phyloP scores from a whole-genome alignment of 2,329 filamentous ascomycete species.

The Paecilomyces formosus region DNA sequence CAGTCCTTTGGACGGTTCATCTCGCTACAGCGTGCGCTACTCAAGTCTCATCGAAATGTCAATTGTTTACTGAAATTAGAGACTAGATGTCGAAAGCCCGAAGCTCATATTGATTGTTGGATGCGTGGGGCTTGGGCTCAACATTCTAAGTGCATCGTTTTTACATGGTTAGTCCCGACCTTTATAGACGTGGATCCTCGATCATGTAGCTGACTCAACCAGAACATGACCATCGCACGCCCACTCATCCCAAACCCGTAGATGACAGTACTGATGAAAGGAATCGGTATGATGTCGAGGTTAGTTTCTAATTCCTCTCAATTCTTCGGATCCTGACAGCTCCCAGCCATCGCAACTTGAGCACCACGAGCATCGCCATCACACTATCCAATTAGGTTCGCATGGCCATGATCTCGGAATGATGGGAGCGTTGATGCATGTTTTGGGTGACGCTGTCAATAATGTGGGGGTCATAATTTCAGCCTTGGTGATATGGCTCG shows the following conservation, averaged over 20 bases:
- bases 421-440: slow-evolving; percentile 62
- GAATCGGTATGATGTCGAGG: not conserved
- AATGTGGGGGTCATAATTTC: slow-evolving; percentile 69
- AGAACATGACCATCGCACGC: slow-evolving; percentile 7
- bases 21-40: slow-evolving; percentile 4
- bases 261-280: not conserved
- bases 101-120: slow-evolving; percentile 63
- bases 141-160: slow-evolving; percentile 59
- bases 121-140: slow-evolving; percentile 58
- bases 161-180: slow-evolving; percentile 48
- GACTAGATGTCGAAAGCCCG: slow-evolving; percentile 55
- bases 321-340: not conserved
- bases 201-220: not conserved
- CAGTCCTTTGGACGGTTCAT: slow-evolving; percentile 59
- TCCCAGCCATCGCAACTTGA: not conserved
- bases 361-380: slow-evolving; percentile 20
- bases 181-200: not conserved
- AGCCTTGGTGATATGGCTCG: slow-evolving; percentile 62
- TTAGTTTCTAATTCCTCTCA: not conserved
- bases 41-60: not conserved
- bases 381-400: slow-evolving; percentile 24
- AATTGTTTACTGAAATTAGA: slow-evolving; percentile 12
- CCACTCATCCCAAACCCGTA: not conserved
- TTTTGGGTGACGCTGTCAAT: slow-evolving; percentile 66
- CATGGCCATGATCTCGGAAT: slow-evolving; percentile 59